These are phyloP conservation scores for Cyclostephanos tholiformis DNA, from an alignment of 108 stramenopile species.

Conservation along the genomic window DNA sequence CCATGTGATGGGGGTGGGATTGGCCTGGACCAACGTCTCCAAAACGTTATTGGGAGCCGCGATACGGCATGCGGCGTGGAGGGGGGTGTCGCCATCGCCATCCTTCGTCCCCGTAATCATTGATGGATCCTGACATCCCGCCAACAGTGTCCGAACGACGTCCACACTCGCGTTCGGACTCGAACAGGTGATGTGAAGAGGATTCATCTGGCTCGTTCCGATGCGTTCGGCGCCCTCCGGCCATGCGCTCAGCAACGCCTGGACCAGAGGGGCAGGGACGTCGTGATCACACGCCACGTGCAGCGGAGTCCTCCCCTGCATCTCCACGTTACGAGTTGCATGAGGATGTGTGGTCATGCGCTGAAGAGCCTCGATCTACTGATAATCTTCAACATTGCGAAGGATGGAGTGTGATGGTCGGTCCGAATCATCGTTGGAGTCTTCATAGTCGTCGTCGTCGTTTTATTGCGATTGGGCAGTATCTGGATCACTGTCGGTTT, in stretches of 20 bases:
- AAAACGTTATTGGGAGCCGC: constrained; percentile 68
- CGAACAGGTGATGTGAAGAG: constrained; percentile 69
- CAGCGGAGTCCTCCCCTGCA: constrained; percentile 62
- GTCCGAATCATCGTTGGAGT: constrained; percentile 11
- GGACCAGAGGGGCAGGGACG: constrained; percentile 57
- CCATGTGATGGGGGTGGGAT: constrained; percentile 54
- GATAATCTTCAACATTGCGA: constrained; percentile 56
- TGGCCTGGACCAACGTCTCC: constrained; percentile 45
- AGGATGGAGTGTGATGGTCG: constrained; percentile 16
- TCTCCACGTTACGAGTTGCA: constrained; percentile 41
- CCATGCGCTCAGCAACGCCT: constrained; percentile 56
- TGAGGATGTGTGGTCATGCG: constrained; percentile 57
- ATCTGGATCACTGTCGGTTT: too few relatives aligned
- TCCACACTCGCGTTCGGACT: constrained; percentile 62
- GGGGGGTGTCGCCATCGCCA: constrained; percentile 69
- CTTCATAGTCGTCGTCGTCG: constrained; percentile 3
- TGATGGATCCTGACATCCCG: constrained; percentile 30
- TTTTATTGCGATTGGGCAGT: too few relatives aligned
- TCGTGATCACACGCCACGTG: constrained; percentile 73
- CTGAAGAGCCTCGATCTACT: constrained; percentile 54
- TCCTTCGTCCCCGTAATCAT: constrained; percentile 58
- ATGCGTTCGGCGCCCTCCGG: constrained; percentile 60
- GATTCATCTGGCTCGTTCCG: constrained; percentile 70
- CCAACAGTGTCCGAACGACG: constrained; percentile 54
- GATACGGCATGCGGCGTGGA: constrained; percentile 72